Evolutionary conservation across 306 rosid genomes (phyloP).

Genomic region (Cucurbita ficifolia): DNA sequence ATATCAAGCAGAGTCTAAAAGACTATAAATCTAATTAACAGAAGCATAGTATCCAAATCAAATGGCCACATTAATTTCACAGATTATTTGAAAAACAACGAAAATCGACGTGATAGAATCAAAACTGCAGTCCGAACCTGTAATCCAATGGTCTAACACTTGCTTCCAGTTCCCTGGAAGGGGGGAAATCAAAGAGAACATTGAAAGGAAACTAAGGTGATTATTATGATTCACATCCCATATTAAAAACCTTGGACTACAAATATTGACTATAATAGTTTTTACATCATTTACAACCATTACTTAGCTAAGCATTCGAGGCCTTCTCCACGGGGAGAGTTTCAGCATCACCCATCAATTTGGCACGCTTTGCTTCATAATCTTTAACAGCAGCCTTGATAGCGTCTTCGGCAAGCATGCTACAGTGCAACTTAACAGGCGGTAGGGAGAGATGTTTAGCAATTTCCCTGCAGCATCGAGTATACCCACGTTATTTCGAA

Average conservation of each 20-base stretch:
- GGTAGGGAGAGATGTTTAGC: constrained; percentile 97
- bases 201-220: not conserved
- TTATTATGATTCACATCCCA: not conserved
- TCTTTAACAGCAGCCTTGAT: constrained; percentile 97
- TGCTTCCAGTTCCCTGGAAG: not conserved
- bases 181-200: not conserved
- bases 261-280: not conserved
- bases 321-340: constrained; percentile 22
- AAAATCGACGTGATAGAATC: not conserved
- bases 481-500: not conserved
- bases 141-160: not conserved
- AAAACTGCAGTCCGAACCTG: not conserved
- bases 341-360: constrained; percentile 9
- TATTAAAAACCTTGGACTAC: not conserved
- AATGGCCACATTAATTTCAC: not conserved
- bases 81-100: no score
- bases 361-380: constrained; percentile 46
- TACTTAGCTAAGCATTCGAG: not conserved
- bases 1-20: no score
- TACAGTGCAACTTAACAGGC: constrained; percentile 95
- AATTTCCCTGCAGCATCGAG: constrained; percentile 47
- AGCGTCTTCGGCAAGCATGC: constrained; percentile 99
- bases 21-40: no score
- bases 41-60: not conserved
- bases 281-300: constrained; percentile 5